A percentile compares a stretch with the other conserved stretches of the same genome.
Conservation (phyloP, 768 basidiomycete species). For the Tephrocybe sp. region DNA sequence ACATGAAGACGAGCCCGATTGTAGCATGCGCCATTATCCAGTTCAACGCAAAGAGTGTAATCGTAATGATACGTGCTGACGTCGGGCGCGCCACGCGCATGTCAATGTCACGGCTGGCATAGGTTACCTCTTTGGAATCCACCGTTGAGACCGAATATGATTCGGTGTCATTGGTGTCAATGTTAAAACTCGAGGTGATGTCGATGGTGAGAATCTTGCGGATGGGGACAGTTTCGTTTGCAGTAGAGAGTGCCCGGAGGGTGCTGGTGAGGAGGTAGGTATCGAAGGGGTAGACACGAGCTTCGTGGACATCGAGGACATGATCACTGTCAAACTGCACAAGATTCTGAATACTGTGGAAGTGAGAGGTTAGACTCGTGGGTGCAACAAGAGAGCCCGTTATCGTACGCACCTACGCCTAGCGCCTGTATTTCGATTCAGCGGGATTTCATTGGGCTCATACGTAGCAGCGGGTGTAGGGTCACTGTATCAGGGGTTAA, state of each 20-base stretch:
- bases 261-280: constrained; percentile 49
- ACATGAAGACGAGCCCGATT: constrained; percentile 43
- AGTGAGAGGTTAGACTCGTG: not conserved
- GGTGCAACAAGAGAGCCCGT: constrained; percentile 2
- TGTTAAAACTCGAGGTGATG: constrained; percentile 45
- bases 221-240: constrained; percentile 39
- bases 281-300: constrained; percentile 57
- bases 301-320: constrained; percentile 52
- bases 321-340: constrained; percentile 58
- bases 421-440: constrained; percentile 35
- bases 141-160: constrained; percentile 28
- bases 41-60: constrained; percentile 44
- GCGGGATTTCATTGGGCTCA: constrained; percentile 46
- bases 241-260: constrained; percentile 35
- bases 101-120: constrained; percentile 41
- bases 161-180: constrained; percentile 36
- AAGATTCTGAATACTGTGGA: constrained; percentile 48
- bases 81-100: constrained; percentile 43
- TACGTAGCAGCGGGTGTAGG: constrained; percentile 37
- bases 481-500: constrained; percentile 24
- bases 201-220: constrained; percentile 40
- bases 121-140: constrained; percentile 14
- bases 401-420: constrained; percentile 50
- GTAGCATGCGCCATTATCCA: constrained; percentile 58
- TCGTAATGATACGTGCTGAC: constrained; percentile 40